Base-by-base conservation (phyloP, 352 stramenopile genomes). In the Aphanomyces invadans region DNA sequence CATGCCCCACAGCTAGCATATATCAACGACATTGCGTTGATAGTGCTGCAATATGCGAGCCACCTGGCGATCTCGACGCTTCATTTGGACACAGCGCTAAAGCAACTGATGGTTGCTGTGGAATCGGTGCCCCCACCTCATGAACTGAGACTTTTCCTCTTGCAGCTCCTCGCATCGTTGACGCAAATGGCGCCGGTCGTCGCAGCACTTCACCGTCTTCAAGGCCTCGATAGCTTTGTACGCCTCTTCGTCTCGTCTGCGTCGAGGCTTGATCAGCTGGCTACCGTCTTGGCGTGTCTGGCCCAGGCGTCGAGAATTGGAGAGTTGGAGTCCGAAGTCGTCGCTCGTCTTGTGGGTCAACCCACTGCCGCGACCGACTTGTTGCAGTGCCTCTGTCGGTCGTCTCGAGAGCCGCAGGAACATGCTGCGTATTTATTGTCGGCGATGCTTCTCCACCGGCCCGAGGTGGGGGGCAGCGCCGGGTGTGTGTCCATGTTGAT, bases 401-500 rank as follows among this genome's bases (percentile, higher is more conserved):
- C 17, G 19, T 52, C 36, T 49, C 70, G 71, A 12, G 71, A 70
- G 4, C 74, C 70, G 0, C 83, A 92, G 44, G 71, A 77, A 44
- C 74, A 90, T 26, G 80, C 83, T 0, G 77, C 81, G 0, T 79
- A 86, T 39, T 52, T 92, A 42, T 79, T 92, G 28, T 76, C 9
- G 76, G 88, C 25, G 63, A 78, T 21, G 74, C 71, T 7, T 74
- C 83, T 63, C 81, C 89, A 60, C 72, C 77, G 19, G 68, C 88
- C 15, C 72, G 76, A 12, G 75, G 76, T 0, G 78, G 77, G 4
- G 38, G 88, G 15, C 69, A 90, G 2, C 81, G 77, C 0, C 12
- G 81, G 88, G 3, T 78, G 86, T 39, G 69, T 90, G 15, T 72
- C 78, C 2, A 69, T 76, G 1, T 65, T 92, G 7, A 86, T 92